Evolutionary conservation across 129 eudicot species (phyloP).

Genomic region (Chrysanthemum seticuspe): DNA sequence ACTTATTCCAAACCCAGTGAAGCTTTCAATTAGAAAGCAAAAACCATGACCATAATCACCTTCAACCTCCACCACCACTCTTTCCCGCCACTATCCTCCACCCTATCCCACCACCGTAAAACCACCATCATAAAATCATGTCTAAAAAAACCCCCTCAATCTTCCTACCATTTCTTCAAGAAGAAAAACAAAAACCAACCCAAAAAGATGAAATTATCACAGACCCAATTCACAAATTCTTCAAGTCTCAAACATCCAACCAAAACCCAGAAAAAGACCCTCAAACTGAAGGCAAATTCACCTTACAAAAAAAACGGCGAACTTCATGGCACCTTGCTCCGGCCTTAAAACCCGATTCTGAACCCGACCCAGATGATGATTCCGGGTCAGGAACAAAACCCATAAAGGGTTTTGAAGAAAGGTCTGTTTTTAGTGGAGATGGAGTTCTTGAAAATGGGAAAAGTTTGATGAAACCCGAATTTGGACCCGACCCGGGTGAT

Average conservation of each 20-base stretch:
- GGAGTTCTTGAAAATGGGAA: conserved; percentile 50
- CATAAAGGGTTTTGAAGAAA: conserved; percentile 16
- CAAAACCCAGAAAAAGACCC: conserved; percentile 52
- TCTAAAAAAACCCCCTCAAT: conserved; percentile 13
- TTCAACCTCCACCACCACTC: conserved; percentile 23
- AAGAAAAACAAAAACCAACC: conserved; percentile 31
- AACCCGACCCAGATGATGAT: background rate
- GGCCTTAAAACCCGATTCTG: conserved; percentile 16
- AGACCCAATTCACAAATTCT: conserved; percentile 81
- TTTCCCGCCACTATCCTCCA: conserved; percentile 18
- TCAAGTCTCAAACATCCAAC: conserved; percentile 54
- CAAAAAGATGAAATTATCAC: conserved; percentile 30
- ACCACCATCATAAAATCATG: background rate
- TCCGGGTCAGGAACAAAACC: background rate
- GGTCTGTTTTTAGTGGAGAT: background rate
- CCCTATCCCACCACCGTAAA: conserved; percentile 7
- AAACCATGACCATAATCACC: conserved; percentile 30
- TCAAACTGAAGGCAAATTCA: conserved; percentile 44
- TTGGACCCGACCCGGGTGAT: background rate
- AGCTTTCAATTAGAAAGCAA: background rate
- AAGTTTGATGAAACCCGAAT: conserved; percentile 23
- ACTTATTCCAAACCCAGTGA: background rate
- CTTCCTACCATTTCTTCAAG: conserved; percentile 68
- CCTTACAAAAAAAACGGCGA: conserved; percentile 76
- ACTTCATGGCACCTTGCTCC: conserved; percentile 72